These are phyloP conservation scores for Cyamopsis tetragonoloba DNA, from an alignment of 306 rosid genomes.

Conservation along the genomic window DNA sequence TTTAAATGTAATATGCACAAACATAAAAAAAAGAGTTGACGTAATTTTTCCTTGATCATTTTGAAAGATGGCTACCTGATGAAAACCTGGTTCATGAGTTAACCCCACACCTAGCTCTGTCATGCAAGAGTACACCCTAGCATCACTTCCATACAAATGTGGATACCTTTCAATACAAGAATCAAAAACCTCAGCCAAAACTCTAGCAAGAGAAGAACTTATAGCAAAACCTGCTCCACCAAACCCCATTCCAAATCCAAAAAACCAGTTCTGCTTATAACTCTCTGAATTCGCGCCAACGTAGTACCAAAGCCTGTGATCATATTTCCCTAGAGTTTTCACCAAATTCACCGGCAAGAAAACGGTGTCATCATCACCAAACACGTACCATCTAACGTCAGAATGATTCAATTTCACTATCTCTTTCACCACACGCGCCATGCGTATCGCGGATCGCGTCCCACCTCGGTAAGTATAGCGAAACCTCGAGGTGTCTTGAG, in stretches of 20 bases:
- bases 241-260: slow-evolving; percentile 60
- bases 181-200: slow-evolving; percentile 52
- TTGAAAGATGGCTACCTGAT: slow-evolving; percentile 77
- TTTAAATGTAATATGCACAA: too few relatives aligned
- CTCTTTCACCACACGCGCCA: slow-evolving; percentile 63
- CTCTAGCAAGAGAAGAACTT: slow-evolving; percentile 48
- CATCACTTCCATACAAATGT: slow-evolving; percentile 68
- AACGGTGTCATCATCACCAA: slow-evolving; percentile 74
- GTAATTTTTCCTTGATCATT: background rate
- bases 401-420: slow-evolving; percentile 47
- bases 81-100: slow-evolving; percentile 66
- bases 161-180: slow-evolving; percentile 59
- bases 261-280: slow-evolving; percentile 34
- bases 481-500: slow-evolving; percentile 53
- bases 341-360: slow-evolving; percentile 62
- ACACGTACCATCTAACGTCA: slow-evolving; percentile 67
- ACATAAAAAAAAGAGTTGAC: too few relatives aligned
- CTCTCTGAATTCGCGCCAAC: slow-evolving; percentile 61
- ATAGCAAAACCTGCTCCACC: slow-evolving; percentile 78
- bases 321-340: slow-evolving; percentile 62
- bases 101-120: slow-evolving; percentile 63
- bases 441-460: slow-evolving; percentile 45
- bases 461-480: slow-evolving; percentile 48
- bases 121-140: slow-evolving; percentile 53
- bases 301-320: slow-evolving; percentile 59